Evolutionary conservation across 2,329 filamentous ascomycete genomes (phyloP).

Genomic region (Colletotrichum siamense): DNA sequence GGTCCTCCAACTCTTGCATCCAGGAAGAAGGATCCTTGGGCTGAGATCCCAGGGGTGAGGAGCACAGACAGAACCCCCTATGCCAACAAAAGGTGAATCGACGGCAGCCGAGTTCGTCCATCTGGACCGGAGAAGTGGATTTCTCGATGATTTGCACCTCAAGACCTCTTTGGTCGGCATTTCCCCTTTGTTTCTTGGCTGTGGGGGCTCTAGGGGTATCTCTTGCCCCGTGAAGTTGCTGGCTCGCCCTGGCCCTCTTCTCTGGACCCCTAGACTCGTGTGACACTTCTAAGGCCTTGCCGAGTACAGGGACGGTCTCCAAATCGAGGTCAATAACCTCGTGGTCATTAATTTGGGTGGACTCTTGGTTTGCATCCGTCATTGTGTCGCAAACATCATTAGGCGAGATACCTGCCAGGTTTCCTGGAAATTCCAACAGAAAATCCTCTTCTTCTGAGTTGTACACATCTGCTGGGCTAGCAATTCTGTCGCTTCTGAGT

Average conservation of each 20-base stretch:
- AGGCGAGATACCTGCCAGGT: neutral
- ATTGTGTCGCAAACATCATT: neutral
- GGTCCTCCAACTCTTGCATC: neutral
- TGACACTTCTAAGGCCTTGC: neutral
- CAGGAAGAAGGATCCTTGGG: neutral
- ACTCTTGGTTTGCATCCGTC: neutral
- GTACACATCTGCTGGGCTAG: neutral
- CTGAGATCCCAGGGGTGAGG: neutral
- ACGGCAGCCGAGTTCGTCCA: neutral
- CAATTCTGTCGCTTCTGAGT: neutral
- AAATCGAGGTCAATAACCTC: neutral
- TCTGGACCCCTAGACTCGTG: neutral
- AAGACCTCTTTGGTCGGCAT: neutral
- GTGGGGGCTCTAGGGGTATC: neutral
- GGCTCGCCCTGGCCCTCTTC: neutral
- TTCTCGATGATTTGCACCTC: too few species aligned
- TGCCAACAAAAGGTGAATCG: neutral
- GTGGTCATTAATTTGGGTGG: neutral
- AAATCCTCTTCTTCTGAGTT: neutral
- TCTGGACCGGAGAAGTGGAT: too few species aligned
- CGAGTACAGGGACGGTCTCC: neutral
- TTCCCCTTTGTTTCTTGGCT: neutral
- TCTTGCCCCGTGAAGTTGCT: neutral
- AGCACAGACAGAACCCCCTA: neutral
- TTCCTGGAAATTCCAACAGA: neutral